Evolutionary conservation across 441 rosid genomes (phyloP).

Genomic region (Isatis lusitanica): DNA sequence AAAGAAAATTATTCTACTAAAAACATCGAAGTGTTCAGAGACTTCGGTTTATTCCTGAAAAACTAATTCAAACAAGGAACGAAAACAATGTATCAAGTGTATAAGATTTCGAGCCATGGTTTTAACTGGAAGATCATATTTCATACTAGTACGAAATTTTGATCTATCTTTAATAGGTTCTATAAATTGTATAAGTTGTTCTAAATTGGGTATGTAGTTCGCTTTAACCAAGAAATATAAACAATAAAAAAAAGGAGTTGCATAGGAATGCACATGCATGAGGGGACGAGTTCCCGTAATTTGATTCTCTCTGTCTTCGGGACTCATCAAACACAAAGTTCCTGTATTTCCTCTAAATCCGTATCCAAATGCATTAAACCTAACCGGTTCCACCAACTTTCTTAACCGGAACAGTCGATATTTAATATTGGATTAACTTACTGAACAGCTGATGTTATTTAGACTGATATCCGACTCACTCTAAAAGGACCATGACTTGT

Average conservation of each 20-base stretch:
- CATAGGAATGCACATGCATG: constrained; percentile 34
- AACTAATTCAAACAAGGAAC: not conserved
- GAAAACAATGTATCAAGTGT: not conserved
- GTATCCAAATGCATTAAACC: not conserved
- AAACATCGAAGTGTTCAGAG: not conserved
- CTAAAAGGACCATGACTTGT: too few species aligned
- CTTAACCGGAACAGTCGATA: not conserved
- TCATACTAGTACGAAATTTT: not conserved
- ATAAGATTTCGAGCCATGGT: not conserved
- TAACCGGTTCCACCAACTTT: constrained; percentile 4
- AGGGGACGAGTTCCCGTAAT: constrained; percentile 47
- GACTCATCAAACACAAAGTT: constrained; percentile 45
- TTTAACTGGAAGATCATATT: not conserved
- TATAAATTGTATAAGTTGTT: not conserved
- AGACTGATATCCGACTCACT: too few species aligned
- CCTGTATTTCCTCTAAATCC: constrained; percentile 14
- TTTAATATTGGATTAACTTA: not conserved
- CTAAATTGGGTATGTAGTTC: not conserved
- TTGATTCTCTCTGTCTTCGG: constrained; percentile 65
- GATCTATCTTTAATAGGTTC: not conserved
- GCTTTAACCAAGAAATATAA: not conserved
- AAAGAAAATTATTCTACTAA: not conserved
- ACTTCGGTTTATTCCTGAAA: not conserved
- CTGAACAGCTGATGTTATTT: not conserved
- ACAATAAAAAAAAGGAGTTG: not conserved